A percentile compares a stretch with the other conserved stretches of the same genome.
phyloP scores from a whole-genome alignment of 1,284 basidiomycete species.

The Sanguinoderma infundibulare region DNA sequence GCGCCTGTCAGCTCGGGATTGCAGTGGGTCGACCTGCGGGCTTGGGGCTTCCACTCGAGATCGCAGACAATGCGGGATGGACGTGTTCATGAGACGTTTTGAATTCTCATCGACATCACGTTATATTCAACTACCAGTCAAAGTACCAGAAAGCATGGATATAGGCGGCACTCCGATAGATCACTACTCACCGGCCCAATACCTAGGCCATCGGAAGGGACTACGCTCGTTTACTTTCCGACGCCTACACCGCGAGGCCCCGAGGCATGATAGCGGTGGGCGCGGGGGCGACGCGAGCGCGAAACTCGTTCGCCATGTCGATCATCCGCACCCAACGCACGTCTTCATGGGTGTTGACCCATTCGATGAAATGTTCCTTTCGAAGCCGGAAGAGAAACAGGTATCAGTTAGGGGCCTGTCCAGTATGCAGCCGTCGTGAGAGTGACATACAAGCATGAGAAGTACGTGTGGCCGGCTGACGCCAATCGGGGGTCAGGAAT shows the following conservation, averaged over 20 bases:
- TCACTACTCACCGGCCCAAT: too few species aligned
- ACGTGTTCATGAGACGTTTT: too few species aligned
- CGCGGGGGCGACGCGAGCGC: conserved; percentile 32
- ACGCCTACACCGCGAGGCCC: neutral
- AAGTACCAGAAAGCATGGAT: too few species aligned
- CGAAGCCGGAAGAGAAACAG: conserved; percentile 23
- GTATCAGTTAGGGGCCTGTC: too few species aligned
- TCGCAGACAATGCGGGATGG: too few species aligned
- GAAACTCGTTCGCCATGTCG: conserved; percentile 63
- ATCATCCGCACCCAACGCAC: conserved; percentile 78
- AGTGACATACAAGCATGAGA: conserved; percentile 62
- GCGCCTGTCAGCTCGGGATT: too few species aligned
- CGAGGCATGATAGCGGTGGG: conserved; percentile 46
- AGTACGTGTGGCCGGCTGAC: conserved; percentile 57
- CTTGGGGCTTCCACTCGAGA: too few species aligned
- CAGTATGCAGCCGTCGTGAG: neutral
- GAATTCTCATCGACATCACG: too few species aligned
- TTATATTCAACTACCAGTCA: too few species aligned
- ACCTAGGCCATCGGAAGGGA: too few species aligned
- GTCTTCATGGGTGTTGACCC: conserved; percentile 74
- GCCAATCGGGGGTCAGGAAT: neutral
- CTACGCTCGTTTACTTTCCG: neutral
- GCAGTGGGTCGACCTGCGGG: too few species aligned
- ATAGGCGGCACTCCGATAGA: too few species aligned
- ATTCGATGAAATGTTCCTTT: conserved; percentile 78